Conservation (phyloP, 495 filamentous ascomycete species). For the Chaetomidium leptoderma region DNA sequence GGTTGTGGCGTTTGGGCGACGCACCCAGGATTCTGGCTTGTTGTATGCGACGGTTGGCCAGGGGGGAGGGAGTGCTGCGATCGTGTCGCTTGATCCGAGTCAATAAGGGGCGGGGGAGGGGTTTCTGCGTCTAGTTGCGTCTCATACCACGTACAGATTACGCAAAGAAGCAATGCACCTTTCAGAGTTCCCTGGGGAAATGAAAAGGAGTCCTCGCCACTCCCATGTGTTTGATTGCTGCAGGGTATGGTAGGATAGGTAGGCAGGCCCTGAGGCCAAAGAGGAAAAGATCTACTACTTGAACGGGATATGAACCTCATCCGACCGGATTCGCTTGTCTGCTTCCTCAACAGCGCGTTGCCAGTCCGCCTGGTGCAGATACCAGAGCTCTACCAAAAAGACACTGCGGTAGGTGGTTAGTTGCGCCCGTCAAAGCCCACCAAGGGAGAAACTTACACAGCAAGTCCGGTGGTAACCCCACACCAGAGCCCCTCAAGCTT, state of each 20-base stretch:
- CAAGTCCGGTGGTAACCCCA: constrained; percentile 66
- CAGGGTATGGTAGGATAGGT: no score
- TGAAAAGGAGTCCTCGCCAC: no score
- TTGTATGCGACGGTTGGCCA: constrained; percentile 8
- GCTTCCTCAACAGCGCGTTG: constrained; percentile 73
- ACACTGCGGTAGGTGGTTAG: constrained; percentile 43
- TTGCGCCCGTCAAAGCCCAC: neutral
- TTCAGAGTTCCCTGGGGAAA: no score
- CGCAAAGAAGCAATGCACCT: no score
- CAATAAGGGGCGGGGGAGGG: neutral
- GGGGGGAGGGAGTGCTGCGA: neutral
- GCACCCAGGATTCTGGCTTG: neutral
- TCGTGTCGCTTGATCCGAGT: constrained; percentile 5
- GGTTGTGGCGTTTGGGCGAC: constrained; percentile 4
- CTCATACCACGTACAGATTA: no score
- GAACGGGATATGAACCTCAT: no score
- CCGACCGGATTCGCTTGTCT: no score
- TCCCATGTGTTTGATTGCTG: no score
- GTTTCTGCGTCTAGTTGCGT: no score
- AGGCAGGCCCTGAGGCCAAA: no score
- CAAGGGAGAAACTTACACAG: constrained; percentile 44
- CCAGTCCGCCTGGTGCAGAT: constrained; percentile 65
- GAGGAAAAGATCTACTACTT: no score
- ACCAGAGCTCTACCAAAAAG: constrained; percentile 59
- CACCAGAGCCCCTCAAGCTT: constrained; percentile 74